Conservation (phyloP, 495 filamentous ascomycete genomes). For the Achaetomiella virescens region DNA sequence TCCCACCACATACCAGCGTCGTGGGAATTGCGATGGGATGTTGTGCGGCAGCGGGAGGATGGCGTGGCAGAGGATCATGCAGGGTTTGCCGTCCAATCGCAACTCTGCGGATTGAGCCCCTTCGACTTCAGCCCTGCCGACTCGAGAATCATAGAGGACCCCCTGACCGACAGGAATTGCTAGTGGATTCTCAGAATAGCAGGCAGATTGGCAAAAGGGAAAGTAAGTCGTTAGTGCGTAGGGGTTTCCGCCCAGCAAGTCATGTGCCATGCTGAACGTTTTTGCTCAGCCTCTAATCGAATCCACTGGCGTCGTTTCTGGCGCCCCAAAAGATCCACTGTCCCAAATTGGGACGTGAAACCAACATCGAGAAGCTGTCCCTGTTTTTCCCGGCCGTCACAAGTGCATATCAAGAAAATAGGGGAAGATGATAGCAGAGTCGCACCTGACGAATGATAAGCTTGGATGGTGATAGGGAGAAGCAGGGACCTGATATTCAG, state of each 20-base stretch:
- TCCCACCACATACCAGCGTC: too few species aligned
- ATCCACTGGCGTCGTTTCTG: not conserved
- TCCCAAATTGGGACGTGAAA: conserved; percentile 6
- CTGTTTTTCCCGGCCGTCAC: conserved; percentile 12
- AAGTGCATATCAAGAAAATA: too few species aligned
- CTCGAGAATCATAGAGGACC: not conserved
- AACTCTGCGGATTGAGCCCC: not conserved
- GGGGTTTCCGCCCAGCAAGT: conserved; percentile 3
- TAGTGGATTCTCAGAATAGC: conserved; percentile 6
- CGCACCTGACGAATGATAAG: not conserved
- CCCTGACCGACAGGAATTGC: not conserved
- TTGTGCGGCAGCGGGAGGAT: not conserved
- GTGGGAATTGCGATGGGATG: not conserved
- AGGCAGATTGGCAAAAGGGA: not conserved
- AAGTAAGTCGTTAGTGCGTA: not conserved
- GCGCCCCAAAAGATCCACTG: not conserved
- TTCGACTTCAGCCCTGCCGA: conserved; percentile 9
- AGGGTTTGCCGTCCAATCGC: conserved; percentile 7
- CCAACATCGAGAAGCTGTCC: conserved; percentile 6
- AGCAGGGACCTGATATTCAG: too few species aligned
- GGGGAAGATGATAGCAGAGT: not conserved
- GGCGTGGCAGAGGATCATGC: not conserved
- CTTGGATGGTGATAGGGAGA: not conserved
- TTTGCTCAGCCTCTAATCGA: conserved; percentile 3
- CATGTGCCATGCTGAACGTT: conserved; percentile 12